Evolutionary conservation across 1,284 basidiomycete species (phyloP).

Genomic region (Ceratorhiza oryzae-sativae): DNA sequence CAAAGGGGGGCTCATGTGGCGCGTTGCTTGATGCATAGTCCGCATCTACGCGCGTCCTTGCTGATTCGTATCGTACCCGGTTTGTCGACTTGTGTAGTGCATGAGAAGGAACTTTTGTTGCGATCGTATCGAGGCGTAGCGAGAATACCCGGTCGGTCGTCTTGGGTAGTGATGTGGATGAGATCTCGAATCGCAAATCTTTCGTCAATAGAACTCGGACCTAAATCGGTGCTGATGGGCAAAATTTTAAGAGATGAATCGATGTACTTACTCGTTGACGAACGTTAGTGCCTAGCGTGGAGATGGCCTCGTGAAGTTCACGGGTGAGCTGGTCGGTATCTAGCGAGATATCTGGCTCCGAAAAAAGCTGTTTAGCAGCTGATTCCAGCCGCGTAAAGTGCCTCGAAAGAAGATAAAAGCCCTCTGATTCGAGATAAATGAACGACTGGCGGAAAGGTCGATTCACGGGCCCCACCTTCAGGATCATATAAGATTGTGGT

Average conservation of each 20-base stretch:
- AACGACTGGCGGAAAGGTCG: neutral
- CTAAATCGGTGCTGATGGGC: neutral
- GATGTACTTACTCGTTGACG: slow-evolving; percentile 9
- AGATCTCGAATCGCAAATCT: neutral
- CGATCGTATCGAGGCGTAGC: slow-evolving; percentile 7
- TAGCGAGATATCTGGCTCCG: neutral
- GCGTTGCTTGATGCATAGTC: neutral
- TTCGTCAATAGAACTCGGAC: neutral
- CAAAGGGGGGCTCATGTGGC: neutral
- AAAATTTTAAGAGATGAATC: neutral
- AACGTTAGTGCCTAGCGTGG: neutral
- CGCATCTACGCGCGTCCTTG: slow-evolving; percentile 1
- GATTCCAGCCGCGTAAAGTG: slow-evolving; percentile 6
- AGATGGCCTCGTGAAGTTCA: neutral
- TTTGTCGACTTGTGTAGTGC: slow-evolving; percentile 8
- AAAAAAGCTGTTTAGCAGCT: neutral
- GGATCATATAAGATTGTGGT: slow-evolving; percentile 28
- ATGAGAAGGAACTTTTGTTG: neutral
- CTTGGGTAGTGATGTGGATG: slow-evolving; percentile 14
- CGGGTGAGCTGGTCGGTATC: neutral
- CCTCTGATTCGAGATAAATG: neutral
- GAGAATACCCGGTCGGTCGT: neutral
- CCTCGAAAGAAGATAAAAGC: slow-evolving; percentile 10
- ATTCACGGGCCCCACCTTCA: neutral
- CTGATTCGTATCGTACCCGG: neutral